Percentiles rank a stretch among this genome's conserved stretches.
These are phyloP conservation scores for Rhizopogon salebrosus DNA, from an alignment of 768 basidiomycete genomes.

Conservation along the genomic window DNA sequence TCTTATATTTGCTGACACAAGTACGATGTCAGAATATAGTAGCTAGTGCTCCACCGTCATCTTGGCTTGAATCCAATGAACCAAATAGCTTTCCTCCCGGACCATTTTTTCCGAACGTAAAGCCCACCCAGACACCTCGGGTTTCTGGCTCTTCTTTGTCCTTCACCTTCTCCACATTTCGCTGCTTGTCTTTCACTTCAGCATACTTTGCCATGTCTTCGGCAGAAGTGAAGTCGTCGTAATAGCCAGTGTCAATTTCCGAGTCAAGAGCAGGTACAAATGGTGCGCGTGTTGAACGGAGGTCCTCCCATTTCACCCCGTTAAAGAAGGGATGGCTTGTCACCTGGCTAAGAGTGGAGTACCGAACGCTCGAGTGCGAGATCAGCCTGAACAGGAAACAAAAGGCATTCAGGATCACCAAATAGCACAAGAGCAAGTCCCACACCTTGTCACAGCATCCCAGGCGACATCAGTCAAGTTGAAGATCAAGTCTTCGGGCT, in stretches of 20 bases:
- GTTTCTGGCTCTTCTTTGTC: constrained; percentile 76
- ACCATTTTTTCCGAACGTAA: constrained; percentile 88
- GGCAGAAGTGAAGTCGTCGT: constrained; percentile 81
- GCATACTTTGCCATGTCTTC: constrained; percentile 99
- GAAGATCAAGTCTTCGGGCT: constrained; percentile 94
- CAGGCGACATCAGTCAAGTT: constrained; percentile 91
- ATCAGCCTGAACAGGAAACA: constrained; percentile 55
- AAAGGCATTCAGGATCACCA: neutral
- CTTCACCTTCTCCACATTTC: constrained; percentile 84
- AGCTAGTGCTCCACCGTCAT: constrained; percentile 45
- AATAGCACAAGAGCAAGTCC: neutral
- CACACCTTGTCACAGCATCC: constrained; percentile 86
- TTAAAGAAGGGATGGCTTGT: constrained; percentile 81
- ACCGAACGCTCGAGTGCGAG: constrained; percentile 78
- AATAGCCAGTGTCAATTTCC: constrained; percentile 93
- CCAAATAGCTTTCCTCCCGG: constrained; percentile 39
- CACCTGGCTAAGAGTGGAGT: constrained; percentile 68
- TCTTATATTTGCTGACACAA: no score
- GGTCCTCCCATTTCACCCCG: constrained; percentile 67
- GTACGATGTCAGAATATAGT: constrained; percentile 48
- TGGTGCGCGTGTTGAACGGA: constrained; percentile 74
- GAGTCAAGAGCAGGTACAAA: constrained; percentile 94
- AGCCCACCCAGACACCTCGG: constrained; percentile 86
- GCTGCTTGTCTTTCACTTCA: constrained; percentile 96
- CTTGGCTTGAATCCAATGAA: constrained; percentile 30